Evolutionary conservation across 2,329 filamentous ascomycete species (phyloP).

Genomic region (Verticillium nubilum): DNA sequence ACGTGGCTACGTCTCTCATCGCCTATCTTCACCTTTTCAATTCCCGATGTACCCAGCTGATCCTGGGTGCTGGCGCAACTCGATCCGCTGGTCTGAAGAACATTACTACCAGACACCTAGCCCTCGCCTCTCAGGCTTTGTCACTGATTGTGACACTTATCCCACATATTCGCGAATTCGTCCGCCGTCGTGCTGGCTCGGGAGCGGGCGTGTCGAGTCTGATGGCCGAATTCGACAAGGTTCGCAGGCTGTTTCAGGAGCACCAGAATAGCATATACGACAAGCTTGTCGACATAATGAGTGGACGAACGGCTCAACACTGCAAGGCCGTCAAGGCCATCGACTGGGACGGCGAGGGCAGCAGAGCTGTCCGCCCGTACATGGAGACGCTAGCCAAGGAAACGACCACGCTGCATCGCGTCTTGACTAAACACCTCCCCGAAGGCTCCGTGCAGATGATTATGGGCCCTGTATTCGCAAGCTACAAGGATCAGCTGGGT

Average conservation of each 20-base stretch:
- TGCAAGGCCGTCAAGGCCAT: constrained; percentile 69
- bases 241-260: constrained; percentile 77
- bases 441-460: constrained; percentile 74
- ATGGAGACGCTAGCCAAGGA: constrained; percentile 88
- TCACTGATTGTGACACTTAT: constrained; percentile 83
- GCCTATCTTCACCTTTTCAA: constrained; percentile 93
- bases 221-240: constrained; percentile 84
- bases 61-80: constrained; percentile 89
- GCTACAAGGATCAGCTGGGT: constrained; percentile 75
- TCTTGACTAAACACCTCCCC: constrained; percentile 74
- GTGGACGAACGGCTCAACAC: constrained; percentile 66
- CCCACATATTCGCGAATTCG: constrained; percentile 86
- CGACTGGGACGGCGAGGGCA: constrained; percentile 60
- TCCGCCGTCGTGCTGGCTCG: constrained; percentile 65
- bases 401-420: constrained; percentile 77
- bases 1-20: constrained; percentile 73
- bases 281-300: constrained; percentile 92
- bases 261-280: constrained; percentile 89
- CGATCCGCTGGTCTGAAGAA: constrained; percentile 86
- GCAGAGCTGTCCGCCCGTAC: constrained; percentile 53
- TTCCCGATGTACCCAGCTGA: constrained; percentile 91
- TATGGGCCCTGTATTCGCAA: constrained; percentile 78
- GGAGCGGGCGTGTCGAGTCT: constrained; percentile 49
- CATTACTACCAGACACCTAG: constrained; percentile 92
- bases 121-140: constrained; percentile 82